A percentile compares a stretch with the other conserved stretches of the same genome.
These are phyloP conservation scores for Alternaria conjuncta DNA, from an alignment of 2,329 filamentous ascomycete genomes.

Conservation along the genomic window DNA sequence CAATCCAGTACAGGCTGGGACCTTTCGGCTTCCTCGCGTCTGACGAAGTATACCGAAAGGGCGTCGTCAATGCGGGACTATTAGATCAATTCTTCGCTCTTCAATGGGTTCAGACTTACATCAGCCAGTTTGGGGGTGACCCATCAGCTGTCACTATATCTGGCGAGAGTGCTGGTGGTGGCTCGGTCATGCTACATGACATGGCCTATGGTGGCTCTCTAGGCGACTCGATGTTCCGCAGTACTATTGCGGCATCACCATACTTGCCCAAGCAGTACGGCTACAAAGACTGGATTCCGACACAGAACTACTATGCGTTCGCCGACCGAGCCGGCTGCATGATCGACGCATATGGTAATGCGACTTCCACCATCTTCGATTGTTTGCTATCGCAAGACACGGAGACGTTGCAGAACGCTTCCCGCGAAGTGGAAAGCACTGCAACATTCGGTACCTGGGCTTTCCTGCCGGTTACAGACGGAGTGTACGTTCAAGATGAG, in stretches of 20 bases:
- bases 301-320: constrained; percentile 56
- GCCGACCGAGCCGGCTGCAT: constrained; percentile 42
- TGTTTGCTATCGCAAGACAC: constrained; percentile 50
- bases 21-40: constrained; percentile 54
- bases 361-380: constrained; percentile 48
- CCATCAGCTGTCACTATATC: constrained; percentile 39
- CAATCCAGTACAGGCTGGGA: constrained; percentile 59
- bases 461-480: constrained; percentile 55
- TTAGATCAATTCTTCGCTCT: constrained; percentile 59
- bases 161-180: constrained; percentile 48
- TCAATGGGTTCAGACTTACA: constrained; percentile 60
- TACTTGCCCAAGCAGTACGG: constrained; percentile 63
- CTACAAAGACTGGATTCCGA: constrained; percentile 56
- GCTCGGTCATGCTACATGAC: constrained; percentile 30
- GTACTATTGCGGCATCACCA: constrained; percentile 53
- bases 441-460: constrained; percentile 52
- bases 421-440: constrained; percentile 36
- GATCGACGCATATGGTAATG: constrained; percentile 18
- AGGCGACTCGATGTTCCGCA: constrained; percentile 45
- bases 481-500: constrained; percentile 45
- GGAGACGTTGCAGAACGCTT: constrained; percentile 48
- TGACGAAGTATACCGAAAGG: constrained; percentile 47
- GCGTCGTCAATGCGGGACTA: constrained; percentile 49
- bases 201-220: constrained; percentile 43
- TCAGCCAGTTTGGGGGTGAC: constrained; percentile 42